These are phyloP conservation scores for Ormosia emarginata DNA, from an alignment of 306 rosid species.

Conservation along the genomic window DNA sequence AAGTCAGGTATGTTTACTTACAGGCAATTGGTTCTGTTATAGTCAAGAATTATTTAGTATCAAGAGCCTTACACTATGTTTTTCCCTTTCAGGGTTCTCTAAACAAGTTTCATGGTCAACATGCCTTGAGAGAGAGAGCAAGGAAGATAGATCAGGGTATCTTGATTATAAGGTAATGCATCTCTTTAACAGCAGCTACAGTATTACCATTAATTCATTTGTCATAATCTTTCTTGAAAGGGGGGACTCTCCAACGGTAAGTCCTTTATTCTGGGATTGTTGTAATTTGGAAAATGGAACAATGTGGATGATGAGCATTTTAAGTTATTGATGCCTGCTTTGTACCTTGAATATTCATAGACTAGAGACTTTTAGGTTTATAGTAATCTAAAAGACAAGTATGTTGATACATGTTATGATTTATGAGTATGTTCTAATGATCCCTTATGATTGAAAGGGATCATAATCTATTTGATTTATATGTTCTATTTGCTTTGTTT, in stretches of 20 bases:
- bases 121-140: slow-evolving; percentile 92
- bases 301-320: background rate
- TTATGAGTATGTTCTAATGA: background rate
- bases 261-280: background rate
- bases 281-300: background rate
- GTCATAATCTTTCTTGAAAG: background rate
- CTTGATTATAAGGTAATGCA: slow-evolving; percentile 71
- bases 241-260: background rate
- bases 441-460: background rate
- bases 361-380: background rate
- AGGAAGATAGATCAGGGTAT: slow-evolving; percentile 88
- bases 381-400: background rate
- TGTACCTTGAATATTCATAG: background rate
- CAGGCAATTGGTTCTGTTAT: background rate
- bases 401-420: background rate
- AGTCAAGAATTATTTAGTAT: background rate
- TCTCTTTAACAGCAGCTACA: background rate
- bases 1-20: slow-evolving; percentile 52
- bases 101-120: slow-evolving; percentile 91
- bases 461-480: background rate
- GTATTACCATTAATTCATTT: background rate
- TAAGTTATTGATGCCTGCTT: slow-evolving; percentile 11
- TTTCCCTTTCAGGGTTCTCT: slow-evolving; percentile 64
- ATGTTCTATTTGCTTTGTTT: background rate
- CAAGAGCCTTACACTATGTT: slow-evolving; percentile 12